A percentile compares a stretch with the other conserved stretches of the same genome.
Evolutionary conservation across 257 asterid species (phyloP).

Genomic region (Leptodermis oblonga): DNA sequence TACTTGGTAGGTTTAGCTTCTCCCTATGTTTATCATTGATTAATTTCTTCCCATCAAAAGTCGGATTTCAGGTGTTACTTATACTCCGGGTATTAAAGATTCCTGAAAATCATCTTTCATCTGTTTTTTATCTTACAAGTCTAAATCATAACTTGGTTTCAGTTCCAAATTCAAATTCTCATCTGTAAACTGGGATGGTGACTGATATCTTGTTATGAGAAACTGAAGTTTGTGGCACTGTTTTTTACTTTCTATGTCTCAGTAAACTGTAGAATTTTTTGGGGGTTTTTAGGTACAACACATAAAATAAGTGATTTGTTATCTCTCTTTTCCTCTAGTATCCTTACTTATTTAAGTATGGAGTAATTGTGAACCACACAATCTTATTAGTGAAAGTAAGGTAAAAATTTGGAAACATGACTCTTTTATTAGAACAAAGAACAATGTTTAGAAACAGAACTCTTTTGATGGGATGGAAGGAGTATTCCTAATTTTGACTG

Average conservation of each 20-base stretch:
- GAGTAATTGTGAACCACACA: no score
- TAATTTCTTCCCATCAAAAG: constrained; percentile 1
- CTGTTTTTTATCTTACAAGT: background rate
- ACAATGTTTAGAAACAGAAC: no score
- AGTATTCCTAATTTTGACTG: background rate
- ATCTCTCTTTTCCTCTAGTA: no score
- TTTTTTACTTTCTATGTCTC: background rate
- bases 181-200: background rate
- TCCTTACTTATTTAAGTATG: no score
- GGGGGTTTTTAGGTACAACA: no score
- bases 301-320: no score
- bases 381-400: no score
- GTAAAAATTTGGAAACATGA: no score
- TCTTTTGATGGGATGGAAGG: no score
- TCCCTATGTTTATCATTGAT: constrained; percentile 1
- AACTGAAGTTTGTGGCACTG: background rate
- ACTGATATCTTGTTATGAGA: background rate
- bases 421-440: no score
- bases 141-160: constrained; percentile 1
- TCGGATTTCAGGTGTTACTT: no score
- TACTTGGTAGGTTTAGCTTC: constrained; percentile 53
- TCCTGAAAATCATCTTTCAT: background rate
- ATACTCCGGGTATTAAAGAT: background rate
- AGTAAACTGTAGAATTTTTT: no score
- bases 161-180: background rate